These are phyloP conservation scores for Gynostemma pentaphyllum DNA, from an alignment of 306 rosid species.

Conservation along the genomic window DNA sequence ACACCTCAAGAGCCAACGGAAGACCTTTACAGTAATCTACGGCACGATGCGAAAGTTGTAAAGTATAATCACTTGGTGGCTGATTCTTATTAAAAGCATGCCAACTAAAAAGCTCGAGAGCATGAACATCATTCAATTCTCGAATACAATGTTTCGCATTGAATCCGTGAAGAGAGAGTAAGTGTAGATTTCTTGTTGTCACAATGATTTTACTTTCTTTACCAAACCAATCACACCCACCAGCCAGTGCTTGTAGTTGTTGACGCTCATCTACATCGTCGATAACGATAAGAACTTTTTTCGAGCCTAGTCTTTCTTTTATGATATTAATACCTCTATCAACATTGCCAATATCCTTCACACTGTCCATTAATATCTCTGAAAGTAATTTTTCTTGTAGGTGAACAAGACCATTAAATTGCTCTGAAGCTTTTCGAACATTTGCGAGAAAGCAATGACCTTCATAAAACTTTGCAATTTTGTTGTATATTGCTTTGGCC, in stretches of 20 bases:
- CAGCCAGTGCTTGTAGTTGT: constrained; percentile 3
- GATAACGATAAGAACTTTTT: constrained; percentile 8
- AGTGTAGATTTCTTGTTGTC: constrained; percentile 9
- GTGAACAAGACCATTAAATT: too few relatives aligned
- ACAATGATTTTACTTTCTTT: constrained; percentile 11
- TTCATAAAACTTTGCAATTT: neutral
- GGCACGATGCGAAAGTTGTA: neutral
- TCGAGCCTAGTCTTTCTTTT: neutral
- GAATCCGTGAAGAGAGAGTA: neutral
- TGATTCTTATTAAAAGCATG: constrained; percentile 13
- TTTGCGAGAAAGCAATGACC: neutral
- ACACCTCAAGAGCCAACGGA: constrained; percentile 28
- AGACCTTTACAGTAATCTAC: constrained; percentile 17
- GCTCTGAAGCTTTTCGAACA: neutral
- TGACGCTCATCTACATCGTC: constrained; percentile 1
- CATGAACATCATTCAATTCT: neutral
- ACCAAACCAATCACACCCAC: constrained; percentile 9
- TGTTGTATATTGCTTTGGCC: constrained; percentile 16
- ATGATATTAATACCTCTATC: neutral
- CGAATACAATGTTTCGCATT: neutral
- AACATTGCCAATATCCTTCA: neutral
- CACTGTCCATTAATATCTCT: neutral
- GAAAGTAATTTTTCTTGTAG: constrained; percentile 12
- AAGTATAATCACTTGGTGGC: constrained; percentile 2
- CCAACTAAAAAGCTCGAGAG: constrained; percentile 15